Conservation (phyloP, 768 basidiomycete species). For the Leccinum olivaceopallidum region DNA sequence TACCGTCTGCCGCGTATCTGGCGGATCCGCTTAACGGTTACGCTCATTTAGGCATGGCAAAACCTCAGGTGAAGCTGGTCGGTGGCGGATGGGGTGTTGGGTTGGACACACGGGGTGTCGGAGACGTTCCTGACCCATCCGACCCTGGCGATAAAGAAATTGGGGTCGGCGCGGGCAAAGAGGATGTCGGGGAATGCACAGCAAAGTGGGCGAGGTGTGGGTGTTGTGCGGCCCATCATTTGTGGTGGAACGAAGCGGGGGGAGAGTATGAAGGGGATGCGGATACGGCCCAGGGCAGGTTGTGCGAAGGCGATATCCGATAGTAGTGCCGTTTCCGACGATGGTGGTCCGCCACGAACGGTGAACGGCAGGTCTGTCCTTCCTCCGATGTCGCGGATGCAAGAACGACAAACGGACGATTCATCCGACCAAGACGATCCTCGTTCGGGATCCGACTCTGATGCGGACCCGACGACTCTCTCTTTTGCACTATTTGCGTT, state of each 20-base stretch:
- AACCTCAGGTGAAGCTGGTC: constrained; percentile 78
- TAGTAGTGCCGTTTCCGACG: not conserved
- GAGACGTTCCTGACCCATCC: constrained; percentile 39
- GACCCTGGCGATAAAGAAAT: constrained; percentile 22
- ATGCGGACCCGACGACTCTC: constrained; percentile 41
- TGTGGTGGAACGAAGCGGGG: constrained; percentile 30
- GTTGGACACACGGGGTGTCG: constrained; percentile 75
- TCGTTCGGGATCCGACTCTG: constrained; percentile 16
- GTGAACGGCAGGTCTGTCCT: constrained; percentile 12
- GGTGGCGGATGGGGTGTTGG: constrained; percentile 77
- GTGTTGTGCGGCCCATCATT: constrained; percentile 48
- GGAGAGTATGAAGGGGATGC: constrained; percentile 19
- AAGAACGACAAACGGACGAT: constrained; percentile 14
- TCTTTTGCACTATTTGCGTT: constrained; percentile 82
- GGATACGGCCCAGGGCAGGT: constrained; percentile 18
- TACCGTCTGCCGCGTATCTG: constrained; percentile 68
- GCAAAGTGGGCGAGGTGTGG: constrained; percentile 58
- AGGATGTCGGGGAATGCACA: constrained; percentile 42
- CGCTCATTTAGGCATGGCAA: constrained; percentile 76
- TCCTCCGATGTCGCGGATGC: constrained; percentile 9
- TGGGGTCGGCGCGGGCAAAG: constrained; percentile 17
- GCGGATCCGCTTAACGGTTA: constrained; percentile 87
- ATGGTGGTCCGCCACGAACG: constrained; percentile 4
- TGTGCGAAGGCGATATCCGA: constrained; percentile 16
- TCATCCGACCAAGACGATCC: constrained; percentile 22